Base-by-base conservation (phyloP, 805 yeast species). In the Candida tallmaniae region DNA sequence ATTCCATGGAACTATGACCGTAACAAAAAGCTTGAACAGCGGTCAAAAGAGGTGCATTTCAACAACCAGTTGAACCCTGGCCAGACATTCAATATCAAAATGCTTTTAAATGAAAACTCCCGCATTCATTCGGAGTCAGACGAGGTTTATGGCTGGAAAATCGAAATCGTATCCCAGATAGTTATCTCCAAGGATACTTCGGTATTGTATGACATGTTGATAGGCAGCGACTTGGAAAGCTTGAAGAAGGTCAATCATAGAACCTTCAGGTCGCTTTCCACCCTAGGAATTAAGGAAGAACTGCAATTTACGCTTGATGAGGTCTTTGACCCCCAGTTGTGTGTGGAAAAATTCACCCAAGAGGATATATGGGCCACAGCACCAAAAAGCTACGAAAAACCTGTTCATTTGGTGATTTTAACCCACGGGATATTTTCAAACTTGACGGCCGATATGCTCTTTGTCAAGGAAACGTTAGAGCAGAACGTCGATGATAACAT, bases 31-130 rank as follows among this genome's bases (percentile, higher is more conserved):
- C 63, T 63, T 31, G 31, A 41, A 16, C 51, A 45, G 17, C 31
- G 38, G 12, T 51, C 52, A 27, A 43, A 46, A 23, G 70, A 65
- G 41, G 58, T 66, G 6, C 50, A 49, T 23, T 67, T 62, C 45
- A 51, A 54, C 18, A 64, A 65, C 40, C 56, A 61, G 26, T 56
- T 86, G 14, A 80, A 78, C 42, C 93, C 95, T 0, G 85, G 83
- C 16, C 83, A 79, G 46, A 65, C 77, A 5, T 83, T 82, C 52
- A 71, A 74, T 38, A 79, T 78, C 2, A 63, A 62, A 37, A 59
- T 85, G 17, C 46, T 56, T 12, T 51, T 83, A 45, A 78, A 74
- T 50, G 55, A 57, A 3, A 68, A 71, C 41, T 69, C 77, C 9
- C 13, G 18, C 14, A 13, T 44, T 6, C 5, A 18, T 4, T 30